Base-by-base conservation (phyloP, 78 protist species). In the Anaeramoeba ignava region DNA sequence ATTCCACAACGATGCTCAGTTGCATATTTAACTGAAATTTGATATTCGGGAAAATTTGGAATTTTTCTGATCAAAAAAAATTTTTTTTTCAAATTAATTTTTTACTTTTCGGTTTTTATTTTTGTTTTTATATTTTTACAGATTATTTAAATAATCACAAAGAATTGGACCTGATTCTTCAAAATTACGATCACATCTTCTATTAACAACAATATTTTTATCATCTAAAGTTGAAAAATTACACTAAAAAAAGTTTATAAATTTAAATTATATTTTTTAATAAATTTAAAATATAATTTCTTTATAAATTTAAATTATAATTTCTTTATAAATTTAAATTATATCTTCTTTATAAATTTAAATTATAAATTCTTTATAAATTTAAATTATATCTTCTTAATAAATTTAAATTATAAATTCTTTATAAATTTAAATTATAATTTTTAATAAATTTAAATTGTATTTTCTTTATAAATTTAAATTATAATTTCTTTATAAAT, bases 1-100 rank as follows among this genome's bases (percentile, higher is more conserved):
- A 93, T 83, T 80, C 94, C 96, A 85, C 96, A 93, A 33, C 96
- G 82, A 54, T 54, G 73, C 17, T 54, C 73, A 27, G 73, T 54
- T 54, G 73, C 73, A 54, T 54, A 54, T 54, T 54, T 54, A 54
- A 54, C 17, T 54, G 8, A 8, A 54, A 54, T 54, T 27, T 17
- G 8, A 17, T 54, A 17, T 8, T 54, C 17, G 8, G 73, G 73
- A 54, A 54, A 54, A 27, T 54, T 54, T 17, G 8, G 36, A 54
- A 54, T 8, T 54, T 54, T 54, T 54, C 73, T 54, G 17, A 17
- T 27, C 8, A 54, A 54, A 54, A 54, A 54, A 54, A 54, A 54
- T 27, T 27, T 27, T 27, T 54, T 54, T 54, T 27, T 54, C 17
- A 27, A 27, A 54, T 54, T 54, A 17, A 54, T 54, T 54, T 54